Evolutionary conservation across 2,329 filamentous ascomycete species (phyloP).

Genomic region (Neoscytalidium dimidiatum): DNA sequence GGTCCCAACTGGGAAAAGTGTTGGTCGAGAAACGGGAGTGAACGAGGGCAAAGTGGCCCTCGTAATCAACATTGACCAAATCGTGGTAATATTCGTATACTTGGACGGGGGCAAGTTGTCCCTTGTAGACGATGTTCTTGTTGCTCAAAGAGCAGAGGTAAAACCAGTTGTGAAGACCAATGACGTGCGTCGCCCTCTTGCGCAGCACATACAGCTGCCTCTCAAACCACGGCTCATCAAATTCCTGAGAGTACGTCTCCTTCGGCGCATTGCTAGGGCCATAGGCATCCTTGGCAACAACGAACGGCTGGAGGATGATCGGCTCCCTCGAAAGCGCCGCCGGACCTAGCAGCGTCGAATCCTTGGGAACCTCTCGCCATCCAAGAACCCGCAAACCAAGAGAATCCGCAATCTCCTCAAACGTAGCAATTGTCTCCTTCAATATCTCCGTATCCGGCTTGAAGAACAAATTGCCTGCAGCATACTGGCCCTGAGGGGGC

Average conservation of each 20-base stretch:
- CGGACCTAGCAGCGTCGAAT: constrained; percentile 89
- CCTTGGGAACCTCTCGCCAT: constrained; percentile 93
- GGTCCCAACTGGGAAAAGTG: constrained; percentile 98
- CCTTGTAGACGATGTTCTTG: constrained; percentile 99
- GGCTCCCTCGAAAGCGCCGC: constrained; percentile 93
- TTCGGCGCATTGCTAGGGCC: constrained; percentile 78
- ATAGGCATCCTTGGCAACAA: constrained; percentile 84
- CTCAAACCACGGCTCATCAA: constrained; percentile 86
- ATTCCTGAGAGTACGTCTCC: constrained; percentile 73
- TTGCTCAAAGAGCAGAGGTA: constrained; percentile 95
- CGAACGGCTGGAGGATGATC: constrained; percentile 91
- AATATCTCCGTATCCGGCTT: constrained; percentile 91
- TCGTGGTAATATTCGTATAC: constrained; percentile 99
- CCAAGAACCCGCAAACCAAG: constrained; percentile 88
- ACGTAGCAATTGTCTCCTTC: constrained; percentile 85
- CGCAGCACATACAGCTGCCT: constrained; percentile 90
- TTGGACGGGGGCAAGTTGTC: constrained; percentile 89
- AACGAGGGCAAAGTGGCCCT: constrained; percentile 94
- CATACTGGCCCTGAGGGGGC: constrained; percentile 88
- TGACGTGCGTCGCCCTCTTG: constrained; percentile 92
- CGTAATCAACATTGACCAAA: constrained; percentile 93
- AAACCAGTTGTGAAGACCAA: constrained; percentile 97
- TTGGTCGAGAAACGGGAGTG: constrained; percentile 98
- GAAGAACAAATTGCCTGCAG: constrained; percentile 97
- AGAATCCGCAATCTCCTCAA: constrained; percentile 89